Conservation (phyloP, 1,284 basidiomycete species). For the Boletus smithii region DNA sequence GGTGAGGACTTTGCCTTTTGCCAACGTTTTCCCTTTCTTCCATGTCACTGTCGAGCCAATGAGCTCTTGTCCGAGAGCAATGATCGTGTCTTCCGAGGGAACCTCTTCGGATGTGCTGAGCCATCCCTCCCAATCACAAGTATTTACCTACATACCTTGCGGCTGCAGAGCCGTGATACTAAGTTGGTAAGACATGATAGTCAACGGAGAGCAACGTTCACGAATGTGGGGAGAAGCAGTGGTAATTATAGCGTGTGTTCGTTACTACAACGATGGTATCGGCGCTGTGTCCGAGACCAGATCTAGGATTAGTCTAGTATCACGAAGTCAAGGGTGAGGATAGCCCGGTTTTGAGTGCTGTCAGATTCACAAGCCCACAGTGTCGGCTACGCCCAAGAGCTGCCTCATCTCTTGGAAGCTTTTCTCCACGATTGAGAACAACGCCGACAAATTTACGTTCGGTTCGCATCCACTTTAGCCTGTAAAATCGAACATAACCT, state of each 20-base stretch:
- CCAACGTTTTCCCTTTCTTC: slow-evolving; percentile 63
- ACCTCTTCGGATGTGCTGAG: slow-evolving; percentile 41
- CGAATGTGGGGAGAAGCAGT: not conserved
- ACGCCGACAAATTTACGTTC: slow-evolving; percentile 82
- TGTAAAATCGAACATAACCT: slow-evolving; percentile 91
- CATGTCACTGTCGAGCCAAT: slow-evolving; percentile 54
- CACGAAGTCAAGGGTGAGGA: slow-evolving; percentile 9
- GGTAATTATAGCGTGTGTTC: slow-evolving; percentile 20
- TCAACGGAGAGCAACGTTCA: slow-evolving; percentile 12
- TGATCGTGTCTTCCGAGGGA: slow-evolving; percentile 55
- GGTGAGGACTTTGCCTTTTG: slow-evolving; percentile 54
- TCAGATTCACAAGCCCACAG: slow-evolving; percentile 68
- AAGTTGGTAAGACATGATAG: slow-evolving; percentile 37
- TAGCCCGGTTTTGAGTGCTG: slow-evolving; percentile 12
- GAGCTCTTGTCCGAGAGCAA: slow-evolving; percentile 52
- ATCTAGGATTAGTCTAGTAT: slow-evolving; percentile 5
- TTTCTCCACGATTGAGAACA: slow-evolving; percentile 74
- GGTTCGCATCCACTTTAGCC: slow-evolving; percentile 62
- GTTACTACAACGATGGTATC: slow-evolving; percentile 21
- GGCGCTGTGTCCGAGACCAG: too few relatives aligned
- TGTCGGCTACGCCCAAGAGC: slow-evolving; percentile 70
- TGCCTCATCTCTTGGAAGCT: slow-evolving; percentile 77
- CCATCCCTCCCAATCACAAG: not conserved
- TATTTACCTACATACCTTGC: slow-evolving; percentile 35
- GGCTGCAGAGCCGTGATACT: slow-evolving; percentile 44